These are phyloP conservation scores for Nadsonia commutata DNA, from an alignment of 1,139 yeast species.

Conservation along the genomic window DNA sequence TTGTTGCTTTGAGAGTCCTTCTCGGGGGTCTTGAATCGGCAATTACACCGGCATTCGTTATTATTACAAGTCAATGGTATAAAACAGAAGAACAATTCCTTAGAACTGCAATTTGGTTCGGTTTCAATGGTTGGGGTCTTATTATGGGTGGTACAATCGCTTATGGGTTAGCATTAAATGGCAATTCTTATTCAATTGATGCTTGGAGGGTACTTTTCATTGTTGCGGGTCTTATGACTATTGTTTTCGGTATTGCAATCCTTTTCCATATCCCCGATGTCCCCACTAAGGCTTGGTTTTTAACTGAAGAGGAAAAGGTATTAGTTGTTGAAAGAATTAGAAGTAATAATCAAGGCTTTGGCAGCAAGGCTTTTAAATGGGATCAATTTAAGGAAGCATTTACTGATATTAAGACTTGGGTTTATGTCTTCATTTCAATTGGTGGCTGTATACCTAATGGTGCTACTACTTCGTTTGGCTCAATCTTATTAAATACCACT, in stretches of 20 bases:
- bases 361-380: slow-evolving; percentile 37
- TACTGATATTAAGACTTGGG: slow-evolving; percentile 32
- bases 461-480: slow-evolving; percentile 33
- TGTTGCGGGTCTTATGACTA: slow-evolving; percentile 35
- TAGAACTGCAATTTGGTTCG: slow-evolving; percentile 35
- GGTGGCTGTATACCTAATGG: slow-evolving; percentile 37
- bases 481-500: slow-evolving; percentile 25
- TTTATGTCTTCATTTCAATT: slow-evolving; percentile 30
- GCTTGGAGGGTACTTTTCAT: slow-evolving; percentile 39
- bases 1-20: slow-evolving; percentile 35
- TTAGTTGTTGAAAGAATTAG: slow-evolving; percentile 39
- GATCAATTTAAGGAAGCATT: slow-evolving; percentile 36
- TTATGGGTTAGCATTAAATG: slow-evolving; percentile 30
- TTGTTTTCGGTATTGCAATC: slow-evolving; percentile 35
- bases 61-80: slow-evolving; percentile 44
- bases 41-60: slow-evolving; percentile 44
- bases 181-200: slow-evolving; percentile 20
- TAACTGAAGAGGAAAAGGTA: slow-evolving; percentile 33
- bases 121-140: slow-evolving; percentile 44
- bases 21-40: slow-evolving; percentile 44
- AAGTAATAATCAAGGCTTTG: slow-evolving; percentile 36
- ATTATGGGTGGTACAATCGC: slow-evolving; percentile 42
- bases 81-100: slow-evolving; percentile 37
- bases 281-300: slow-evolving; percentile 42
- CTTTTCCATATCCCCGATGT: slow-evolving; percentile 35